A percentile compares a stretch with the other conserved stretches of the same genome.
Conservation (phyloP, 257 asterid genomes). For the Leonotis leonurus region DNA sequence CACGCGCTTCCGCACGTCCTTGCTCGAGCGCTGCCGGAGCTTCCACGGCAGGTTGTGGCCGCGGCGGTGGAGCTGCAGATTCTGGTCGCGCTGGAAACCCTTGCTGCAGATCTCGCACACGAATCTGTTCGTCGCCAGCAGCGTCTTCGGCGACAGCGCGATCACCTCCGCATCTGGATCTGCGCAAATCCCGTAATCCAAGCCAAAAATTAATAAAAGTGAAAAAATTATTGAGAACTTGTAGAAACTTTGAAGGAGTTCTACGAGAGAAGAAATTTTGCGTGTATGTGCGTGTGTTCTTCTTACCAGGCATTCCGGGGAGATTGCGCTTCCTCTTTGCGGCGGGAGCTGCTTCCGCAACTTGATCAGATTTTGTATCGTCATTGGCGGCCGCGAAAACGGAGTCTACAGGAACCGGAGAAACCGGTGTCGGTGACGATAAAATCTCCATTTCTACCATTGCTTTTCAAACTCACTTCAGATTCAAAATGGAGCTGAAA, state of each 20-base stretch:
- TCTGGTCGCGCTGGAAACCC: conserved; percentile 92
- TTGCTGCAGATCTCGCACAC: conserved; percentile 92
- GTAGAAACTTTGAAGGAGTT: not conserved
- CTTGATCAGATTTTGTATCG: conserved; percentile 19
- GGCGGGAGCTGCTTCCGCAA: conserved; percentile 10
- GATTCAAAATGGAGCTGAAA: not conserved
- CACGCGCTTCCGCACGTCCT: conserved; percentile 61
- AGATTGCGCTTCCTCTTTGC: conserved; percentile 70
- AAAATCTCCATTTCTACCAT: conserved; percentile 42
- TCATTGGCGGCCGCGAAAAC: conserved; percentile 16
- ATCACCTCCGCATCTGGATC: conserved; percentile 95
- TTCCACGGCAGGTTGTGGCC: conserved; percentile 98
- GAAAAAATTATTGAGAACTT: too few species aligned
- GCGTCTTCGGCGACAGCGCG: conserved; percentile 64
- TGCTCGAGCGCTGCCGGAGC: conserved; percentile 55
- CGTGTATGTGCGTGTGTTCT: too few species aligned
- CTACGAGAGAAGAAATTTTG: not conserved
- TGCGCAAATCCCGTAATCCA: conserved; percentile 10
- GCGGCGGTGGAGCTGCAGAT: conserved; percentile 80
- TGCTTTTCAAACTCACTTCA: not conserved
- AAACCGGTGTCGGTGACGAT: conserved; percentile 23
- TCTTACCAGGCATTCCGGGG: conserved; percentile 96
- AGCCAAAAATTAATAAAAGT: not conserved
- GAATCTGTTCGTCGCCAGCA: conserved; percentile 74
- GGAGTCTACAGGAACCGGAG: conserved; percentile 29